These are phyloP conservation scores for Magnusiomyces sp. DNA, from an alignment of 1,139 yeast species.

Conservation along the genomic window DNA sequence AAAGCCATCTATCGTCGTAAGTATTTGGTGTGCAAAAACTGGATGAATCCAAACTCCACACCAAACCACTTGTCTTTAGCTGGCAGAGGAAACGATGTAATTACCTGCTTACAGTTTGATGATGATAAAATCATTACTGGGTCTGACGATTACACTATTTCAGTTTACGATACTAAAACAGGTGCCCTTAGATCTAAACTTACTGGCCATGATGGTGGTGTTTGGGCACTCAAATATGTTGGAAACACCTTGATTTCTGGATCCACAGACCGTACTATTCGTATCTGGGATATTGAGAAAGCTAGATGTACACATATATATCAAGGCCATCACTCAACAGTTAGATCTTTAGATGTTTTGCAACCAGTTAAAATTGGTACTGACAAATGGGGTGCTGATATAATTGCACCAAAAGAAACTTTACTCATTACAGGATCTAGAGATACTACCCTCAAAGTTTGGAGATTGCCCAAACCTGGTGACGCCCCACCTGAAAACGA, in stretches of 20 bases:
- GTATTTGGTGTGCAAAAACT: constrained; percentile 55
- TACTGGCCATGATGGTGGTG: constrained; percentile 93
- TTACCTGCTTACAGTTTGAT: constrained; percentile 90
- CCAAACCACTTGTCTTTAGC: constrained; percentile 65
- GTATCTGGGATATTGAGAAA: constrained; percentile 78
- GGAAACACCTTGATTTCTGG: constrained; percentile 79
- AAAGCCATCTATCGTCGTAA: constrained; percentile 62
- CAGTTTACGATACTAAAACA: constrained; percentile 68
- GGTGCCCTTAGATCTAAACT: constrained; percentile 48
- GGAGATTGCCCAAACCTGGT: constrained; percentile 57
- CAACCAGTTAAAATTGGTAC: constrained; percentile 41
- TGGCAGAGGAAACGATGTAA: constrained; percentile 75
- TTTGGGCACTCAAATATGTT: constrained; percentile 91
- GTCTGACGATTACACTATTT: constrained; percentile 77
- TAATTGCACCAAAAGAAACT: constrained; percentile 55
- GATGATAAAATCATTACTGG: constrained; percentile 88
- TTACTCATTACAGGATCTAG: constrained; percentile 79
- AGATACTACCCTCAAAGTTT: constrained; percentile 79
- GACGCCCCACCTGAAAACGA: constrained; percentile 16
- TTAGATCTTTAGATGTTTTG: constrained; percentile 78
- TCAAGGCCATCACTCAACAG: constrained; percentile 87
- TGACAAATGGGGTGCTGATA: constrained; percentile 41
- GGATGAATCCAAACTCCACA: constrained; percentile 70
- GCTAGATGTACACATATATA: constrained; percentile 79
- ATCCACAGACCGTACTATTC: constrained; percentile 82